Evolutionary conservation across 2,329 filamentous ascomycete genomes (phyloP).

Genomic region (Sporothrix schenckii): DNA sequence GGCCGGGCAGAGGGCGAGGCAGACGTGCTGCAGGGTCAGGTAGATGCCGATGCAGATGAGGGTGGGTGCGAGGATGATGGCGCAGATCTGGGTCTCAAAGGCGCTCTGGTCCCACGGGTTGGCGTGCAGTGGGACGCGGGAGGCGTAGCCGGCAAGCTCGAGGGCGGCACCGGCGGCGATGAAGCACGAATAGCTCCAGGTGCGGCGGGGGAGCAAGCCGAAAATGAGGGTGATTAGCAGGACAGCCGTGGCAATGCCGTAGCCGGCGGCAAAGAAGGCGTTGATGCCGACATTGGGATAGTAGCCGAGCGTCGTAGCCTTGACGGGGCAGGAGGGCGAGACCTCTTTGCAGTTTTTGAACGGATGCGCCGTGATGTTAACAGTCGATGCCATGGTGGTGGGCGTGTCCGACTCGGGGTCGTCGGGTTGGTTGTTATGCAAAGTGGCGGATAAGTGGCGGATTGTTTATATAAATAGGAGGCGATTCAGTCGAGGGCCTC

Average conservation of each 20-base stretch:
- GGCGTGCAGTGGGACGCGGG: slow-evolving; percentile 53
- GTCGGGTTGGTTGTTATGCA: background rate
- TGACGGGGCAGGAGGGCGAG: slow-evolving; percentile 53
- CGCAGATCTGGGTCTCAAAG: slow-evolving; percentile 63
- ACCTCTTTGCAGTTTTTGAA: slow-evolving; percentile 36
- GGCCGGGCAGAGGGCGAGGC: slow-evolving; percentile 52
- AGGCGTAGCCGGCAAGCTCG: slow-evolving; percentile 59
- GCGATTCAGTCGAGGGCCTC: background rate
- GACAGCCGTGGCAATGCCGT: slow-evolving; percentile 50
- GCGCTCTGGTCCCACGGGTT: slow-evolving; percentile 59
- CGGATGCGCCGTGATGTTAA: slow-evolving; percentile 35
- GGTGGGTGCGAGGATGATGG: slow-evolving; percentile 62
- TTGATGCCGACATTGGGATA: slow-evolving; percentile 60
- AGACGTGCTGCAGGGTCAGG: slow-evolving; percentile 64
- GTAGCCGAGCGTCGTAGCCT: slow-evolving; percentile 59
- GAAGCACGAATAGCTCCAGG: slow-evolving; percentile 58
- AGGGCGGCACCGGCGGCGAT: slow-evolving; percentile 54
- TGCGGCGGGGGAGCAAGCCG: slow-evolving; percentile 51
- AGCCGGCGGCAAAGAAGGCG: slow-evolving; percentile 56
- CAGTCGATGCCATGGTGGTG: background rate
- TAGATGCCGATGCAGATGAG: slow-evolving; percentile 66
- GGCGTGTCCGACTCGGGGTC: background rate
- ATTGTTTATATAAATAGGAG: background rate
- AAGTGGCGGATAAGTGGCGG: too few species aligned
- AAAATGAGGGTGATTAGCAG: slow-evolving; percentile 42